Evolutionary conservation across 805 yeast species (phyloP).

Genomic region (Candida insectorum): DNA sequence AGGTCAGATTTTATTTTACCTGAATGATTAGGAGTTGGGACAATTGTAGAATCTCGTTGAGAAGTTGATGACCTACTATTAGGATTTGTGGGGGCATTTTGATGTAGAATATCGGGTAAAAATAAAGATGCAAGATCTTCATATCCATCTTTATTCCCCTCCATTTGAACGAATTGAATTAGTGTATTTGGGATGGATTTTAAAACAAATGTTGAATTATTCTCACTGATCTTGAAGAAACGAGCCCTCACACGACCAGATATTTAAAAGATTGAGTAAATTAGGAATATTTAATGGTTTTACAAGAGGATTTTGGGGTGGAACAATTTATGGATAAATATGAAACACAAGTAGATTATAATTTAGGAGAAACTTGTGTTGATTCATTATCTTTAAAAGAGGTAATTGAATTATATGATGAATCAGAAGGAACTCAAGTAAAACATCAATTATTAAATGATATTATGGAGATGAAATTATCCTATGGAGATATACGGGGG

Average conservation of each 20-base stretch:
- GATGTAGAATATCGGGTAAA: conserved; percentile 36
- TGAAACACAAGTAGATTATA: conserved; percentile 37
- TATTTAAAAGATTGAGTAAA: too few species aligned
- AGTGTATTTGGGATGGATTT: too few species aligned
- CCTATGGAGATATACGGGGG: conserved; percentile 48
- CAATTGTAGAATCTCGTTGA: background rate
- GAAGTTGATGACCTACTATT: background rate
- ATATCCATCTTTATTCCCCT: conserved; percentile 18
- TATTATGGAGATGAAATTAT: conserved; percentile 24
- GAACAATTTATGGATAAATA: conserved; percentile 54
- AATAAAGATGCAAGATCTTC: conserved; percentile 42
- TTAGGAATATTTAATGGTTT: conserved; percentile 2
- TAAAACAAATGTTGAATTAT: too few species aligned
- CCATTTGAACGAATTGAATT: too few species aligned
- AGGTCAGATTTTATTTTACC: conserved; percentile 4
- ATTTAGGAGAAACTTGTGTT: conserved; percentile 54
- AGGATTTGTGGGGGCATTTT: background rate
- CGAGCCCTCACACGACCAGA: too few species aligned
- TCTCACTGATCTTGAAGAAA: too few species aligned
- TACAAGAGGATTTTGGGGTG: conserved; percentile 45
- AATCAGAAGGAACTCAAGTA: conserved; percentile 1
- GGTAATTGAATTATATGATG: conserved; percentile 21
- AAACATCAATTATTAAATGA: conserved; percentile 14
- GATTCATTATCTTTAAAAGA: conserved; percentile 41
- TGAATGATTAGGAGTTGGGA: background rate